These are phyloP conservation scores for Diddensiella santjacobensis DNA, from an alignment of 805 yeast genomes.

Conservation along the genomic window DNA sequence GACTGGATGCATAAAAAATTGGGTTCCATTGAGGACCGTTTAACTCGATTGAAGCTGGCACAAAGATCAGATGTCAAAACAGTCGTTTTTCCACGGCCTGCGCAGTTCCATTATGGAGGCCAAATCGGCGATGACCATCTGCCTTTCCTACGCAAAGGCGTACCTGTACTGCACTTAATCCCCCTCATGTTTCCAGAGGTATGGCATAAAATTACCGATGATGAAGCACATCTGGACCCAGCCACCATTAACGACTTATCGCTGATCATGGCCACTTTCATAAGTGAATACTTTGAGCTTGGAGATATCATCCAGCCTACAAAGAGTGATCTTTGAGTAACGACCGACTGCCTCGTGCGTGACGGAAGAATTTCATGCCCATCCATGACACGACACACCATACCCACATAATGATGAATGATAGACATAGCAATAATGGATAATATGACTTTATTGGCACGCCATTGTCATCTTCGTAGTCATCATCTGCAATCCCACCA, in stretches of 20 bases:
- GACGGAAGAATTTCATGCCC: constrained; percentile 75
- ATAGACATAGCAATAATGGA: constrained; percentile 32
- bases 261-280: constrained; percentile 39
- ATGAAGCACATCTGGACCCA: constrained; percentile 41
- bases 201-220: constrained; percentile 53
- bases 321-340: constrained; percentile 12
- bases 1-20: constrained; percentile 38
- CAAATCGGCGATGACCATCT: constrained; percentile 49
- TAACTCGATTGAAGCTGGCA: constrained; percentile 20
- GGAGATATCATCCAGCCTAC: constrained; percentile 7
- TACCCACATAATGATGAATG: constrained; percentile 46
- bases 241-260: constrained; percentile 46
- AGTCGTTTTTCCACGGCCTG: constrained; percentile 19
- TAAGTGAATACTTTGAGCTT: constrained; percentile 32
- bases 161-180: constrained; percentile 50
- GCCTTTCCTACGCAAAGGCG: constrained; percentile 46
- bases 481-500: constrained; percentile 12
- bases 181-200: constrained; percentile 47
- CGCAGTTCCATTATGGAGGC: constrained; percentile 22
- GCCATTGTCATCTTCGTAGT: constrained; percentile 31
- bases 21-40: constrained; percentile 35
- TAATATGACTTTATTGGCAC: constrained; percentile 40
- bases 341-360: constrained; percentile 58
- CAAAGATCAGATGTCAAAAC: neutral
- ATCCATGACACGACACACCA: constrained; percentile 78